phyloP scores from a whole-genome alignment of 163 green algal species.

The Scenedesmus sp. region DNA sequence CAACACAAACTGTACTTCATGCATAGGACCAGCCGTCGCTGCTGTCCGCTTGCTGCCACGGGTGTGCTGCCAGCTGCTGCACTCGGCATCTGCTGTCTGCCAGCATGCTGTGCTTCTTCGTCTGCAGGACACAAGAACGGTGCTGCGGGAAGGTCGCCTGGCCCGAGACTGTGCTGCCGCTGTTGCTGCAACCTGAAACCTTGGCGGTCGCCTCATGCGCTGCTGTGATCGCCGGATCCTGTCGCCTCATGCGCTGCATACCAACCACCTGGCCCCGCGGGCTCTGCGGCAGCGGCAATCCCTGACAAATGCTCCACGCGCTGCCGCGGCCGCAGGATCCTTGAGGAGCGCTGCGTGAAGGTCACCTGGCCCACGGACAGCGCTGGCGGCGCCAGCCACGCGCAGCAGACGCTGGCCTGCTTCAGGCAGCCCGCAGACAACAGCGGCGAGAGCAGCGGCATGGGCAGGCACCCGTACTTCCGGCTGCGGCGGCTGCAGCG shows the following conservation, averaged over 20 bases:
- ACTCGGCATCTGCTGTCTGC: not conserved
- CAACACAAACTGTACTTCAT: too few relatives aligned
- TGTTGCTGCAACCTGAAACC: too few relatives aligned
- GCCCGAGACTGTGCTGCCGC: too few relatives aligned
- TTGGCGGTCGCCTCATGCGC: not conserved
- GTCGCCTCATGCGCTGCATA: too few relatives aligned
- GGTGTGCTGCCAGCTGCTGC: not conserved
- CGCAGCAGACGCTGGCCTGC: constrained; percentile 53
- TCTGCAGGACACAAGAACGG: not conserved
- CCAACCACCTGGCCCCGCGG: too few relatives aligned
- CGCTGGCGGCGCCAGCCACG: not conserved
- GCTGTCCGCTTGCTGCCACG: too few relatives aligned
- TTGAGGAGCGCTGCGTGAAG: constrained; percentile 59
- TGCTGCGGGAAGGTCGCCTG: not conserved
- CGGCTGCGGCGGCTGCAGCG: constrained; percentile 75
- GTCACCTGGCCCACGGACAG: constrained; percentile 73
- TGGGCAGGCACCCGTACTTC: constrained; percentile 82
- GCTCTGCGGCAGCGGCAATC: too few relatives aligned
- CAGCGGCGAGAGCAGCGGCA: constrained; percentile 62
- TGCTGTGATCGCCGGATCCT: constrained; percentile 27
- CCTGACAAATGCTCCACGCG: not conserved
- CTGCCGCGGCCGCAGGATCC: constrained; percentile 45
- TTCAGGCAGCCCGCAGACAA: constrained; percentile 41
- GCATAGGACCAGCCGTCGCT: too few relatives aligned
- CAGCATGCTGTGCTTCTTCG: not conserved